Percentiles rank a stretch among this genome's conserved stretches.
Evolutionary conservation across 2,329 filamentous ascomycete genomes (phyloP).

Genomic region (Sclerotinia sclerotiorum): DNA sequence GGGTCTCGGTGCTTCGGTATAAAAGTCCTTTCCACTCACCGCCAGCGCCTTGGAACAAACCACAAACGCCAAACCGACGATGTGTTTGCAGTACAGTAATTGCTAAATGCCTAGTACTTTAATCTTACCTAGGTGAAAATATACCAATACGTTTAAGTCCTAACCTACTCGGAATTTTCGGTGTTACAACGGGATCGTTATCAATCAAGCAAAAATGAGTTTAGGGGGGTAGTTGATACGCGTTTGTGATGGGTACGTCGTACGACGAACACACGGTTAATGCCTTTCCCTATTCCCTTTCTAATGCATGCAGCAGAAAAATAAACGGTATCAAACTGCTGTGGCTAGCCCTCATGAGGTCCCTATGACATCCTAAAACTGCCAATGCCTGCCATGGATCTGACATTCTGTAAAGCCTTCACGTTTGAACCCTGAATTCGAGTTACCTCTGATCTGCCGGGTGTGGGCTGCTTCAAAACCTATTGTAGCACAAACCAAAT

Average conservation of each 20-base stretch:
- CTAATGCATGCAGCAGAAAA: neutral
- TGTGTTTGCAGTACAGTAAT: neutral
- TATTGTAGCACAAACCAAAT: neutral
- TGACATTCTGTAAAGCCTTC: neutral
- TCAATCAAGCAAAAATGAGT: conserved; percentile 3
- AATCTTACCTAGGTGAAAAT: neutral
- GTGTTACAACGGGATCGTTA: conserved; percentile 14
- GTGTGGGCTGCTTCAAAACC: neutral
- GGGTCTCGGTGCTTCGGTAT: neutral
- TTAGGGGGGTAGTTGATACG: neutral
- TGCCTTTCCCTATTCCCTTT: neutral
- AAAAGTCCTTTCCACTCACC: neutral
- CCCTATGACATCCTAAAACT: neutral
- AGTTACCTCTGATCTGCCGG: neutral
- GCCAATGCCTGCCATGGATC: neutral
- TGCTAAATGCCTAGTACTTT: neutral
- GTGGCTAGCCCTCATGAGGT: neutral
- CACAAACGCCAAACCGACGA: neutral
- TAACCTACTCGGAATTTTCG: conserved; percentile 8
- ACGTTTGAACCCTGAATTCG: neutral
- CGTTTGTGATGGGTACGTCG: neutral
- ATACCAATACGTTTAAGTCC: neutral
- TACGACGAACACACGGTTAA: neutral
- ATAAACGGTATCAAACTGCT: neutral
- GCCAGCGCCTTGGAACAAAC: neutral